A percentile compares a stretch with the other conserved stretches of the same genome.
Conservation (phyloP, 495 filamentous ascomycete genomes). For the Apodospora peruviana region DNA sequence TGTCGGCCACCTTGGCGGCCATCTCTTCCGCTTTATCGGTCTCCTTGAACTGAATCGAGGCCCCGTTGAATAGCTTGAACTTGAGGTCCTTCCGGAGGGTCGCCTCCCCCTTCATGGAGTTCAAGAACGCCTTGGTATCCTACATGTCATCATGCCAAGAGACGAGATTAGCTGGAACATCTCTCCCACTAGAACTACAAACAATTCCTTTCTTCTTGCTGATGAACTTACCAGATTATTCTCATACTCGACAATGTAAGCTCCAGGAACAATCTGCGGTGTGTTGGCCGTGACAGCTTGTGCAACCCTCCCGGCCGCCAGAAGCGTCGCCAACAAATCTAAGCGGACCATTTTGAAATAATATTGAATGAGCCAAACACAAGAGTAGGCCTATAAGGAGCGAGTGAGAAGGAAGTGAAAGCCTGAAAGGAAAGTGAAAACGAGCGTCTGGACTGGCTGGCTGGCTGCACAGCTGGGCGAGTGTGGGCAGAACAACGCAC, state of each 20-base stretch:
- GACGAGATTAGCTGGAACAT: too few species aligned
- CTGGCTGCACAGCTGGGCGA: background rate
- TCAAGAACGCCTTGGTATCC: conserved; percentile 36
- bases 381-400: background rate
- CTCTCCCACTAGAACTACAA: background rate
- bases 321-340: conserved; percentile 22
- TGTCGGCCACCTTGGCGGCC: conserved; percentile 30
- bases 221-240: conserved; percentile 33
- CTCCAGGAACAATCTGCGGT: conserved; percentile 29
- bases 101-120: conserved; percentile 31
- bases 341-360: conserved; percentile 23
- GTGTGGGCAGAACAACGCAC: too few species aligned
- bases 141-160: conserved; percentile 6
- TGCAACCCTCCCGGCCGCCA: conserved; percentile 26
- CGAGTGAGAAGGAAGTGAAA: background rate
- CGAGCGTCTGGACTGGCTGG: background rate
- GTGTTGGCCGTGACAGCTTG: conserved; percentile 18
- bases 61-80: conserved; percentile 45
- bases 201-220: too few species aligned
- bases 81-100: conserved; percentile 37
- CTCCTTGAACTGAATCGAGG: conserved; percentile 42
- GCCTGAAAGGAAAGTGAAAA: background rate
- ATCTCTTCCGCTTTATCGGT: conserved; percentile 33
- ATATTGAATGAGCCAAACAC: too few species aligned
- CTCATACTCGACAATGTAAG: conserved; percentile 46